Evolutionary conservation across 1,284 basidiomycete genomes (phyloP).

Genomic region (Inonotus obliquus): DNA sequence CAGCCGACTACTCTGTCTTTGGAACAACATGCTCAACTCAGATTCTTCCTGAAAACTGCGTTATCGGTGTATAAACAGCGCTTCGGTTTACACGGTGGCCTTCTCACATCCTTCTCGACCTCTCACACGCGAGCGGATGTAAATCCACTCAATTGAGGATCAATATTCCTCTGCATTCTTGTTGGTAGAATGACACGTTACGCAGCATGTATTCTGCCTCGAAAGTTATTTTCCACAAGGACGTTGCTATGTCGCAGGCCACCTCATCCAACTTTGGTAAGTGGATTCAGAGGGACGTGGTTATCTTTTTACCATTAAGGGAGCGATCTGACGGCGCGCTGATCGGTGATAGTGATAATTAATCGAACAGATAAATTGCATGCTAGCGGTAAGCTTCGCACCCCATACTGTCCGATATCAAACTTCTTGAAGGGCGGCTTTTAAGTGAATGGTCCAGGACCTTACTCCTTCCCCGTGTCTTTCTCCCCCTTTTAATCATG

Average conservation of each 20-base stretch:
- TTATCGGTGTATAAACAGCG: no score
- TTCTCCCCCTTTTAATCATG: background rate
- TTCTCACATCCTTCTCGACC: background rate
- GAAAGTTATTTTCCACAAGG: background rate
- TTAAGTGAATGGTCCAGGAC: background rate
- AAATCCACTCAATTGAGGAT: no score
- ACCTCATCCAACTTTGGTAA: background rate
- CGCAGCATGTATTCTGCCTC: background rate
- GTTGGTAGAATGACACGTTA: background rate
- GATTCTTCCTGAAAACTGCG: background rate
- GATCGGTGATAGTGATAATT: constrained; percentile 2
- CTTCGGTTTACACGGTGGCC: no score
- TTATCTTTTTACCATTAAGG: background rate
- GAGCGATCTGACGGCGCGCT: background rate
- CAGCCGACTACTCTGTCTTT: background rate
- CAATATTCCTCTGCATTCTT: no score
- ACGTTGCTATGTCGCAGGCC: background rate
- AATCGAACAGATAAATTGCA: background rate
- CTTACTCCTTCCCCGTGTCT: background rate
- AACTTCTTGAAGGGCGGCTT: background rate
- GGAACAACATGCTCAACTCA: background rate
- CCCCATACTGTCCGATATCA: background rate
- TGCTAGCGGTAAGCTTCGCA: background rate
- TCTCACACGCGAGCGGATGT: background rate
- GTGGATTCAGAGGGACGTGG: no score